These are phyloP conservation scores for Chaetomiaceae sp. DNA, from an alignment of 2,329 filamentous ascomycete genomes.

Conservation along the genomic window DNA sequence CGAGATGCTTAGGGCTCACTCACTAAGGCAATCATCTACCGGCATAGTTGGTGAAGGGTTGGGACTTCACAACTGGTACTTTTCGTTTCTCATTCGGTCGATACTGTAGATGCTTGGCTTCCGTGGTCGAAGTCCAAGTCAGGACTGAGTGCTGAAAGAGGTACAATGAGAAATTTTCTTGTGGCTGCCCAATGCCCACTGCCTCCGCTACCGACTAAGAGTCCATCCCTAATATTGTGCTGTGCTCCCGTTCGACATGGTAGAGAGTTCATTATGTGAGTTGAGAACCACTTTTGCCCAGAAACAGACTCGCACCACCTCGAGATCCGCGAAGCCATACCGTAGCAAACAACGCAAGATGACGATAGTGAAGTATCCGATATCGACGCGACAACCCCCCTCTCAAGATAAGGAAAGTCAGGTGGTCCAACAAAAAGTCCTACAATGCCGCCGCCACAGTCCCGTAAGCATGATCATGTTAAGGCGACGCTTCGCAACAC, in stretches of 20 bases:
- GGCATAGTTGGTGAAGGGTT: no score
- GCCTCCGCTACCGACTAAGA: conserved; percentile 18
- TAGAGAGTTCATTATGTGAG: conserved; percentile 22
- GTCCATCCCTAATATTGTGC: conserved; percentile 20
- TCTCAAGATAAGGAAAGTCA: conserved; percentile 18
- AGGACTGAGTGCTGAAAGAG: conserved; percentile 21
- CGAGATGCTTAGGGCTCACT: no score
- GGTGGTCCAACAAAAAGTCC: conserved; percentile 14
- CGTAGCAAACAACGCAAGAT: conserved; percentile 18
- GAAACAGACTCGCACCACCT: conserved; percentile 12
- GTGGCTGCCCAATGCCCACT: conserved; percentile 17
- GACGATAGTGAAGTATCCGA: conserved; percentile 22
- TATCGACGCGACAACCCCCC: conserved; percentile 18
- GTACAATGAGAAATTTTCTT: conserved; percentile 22
- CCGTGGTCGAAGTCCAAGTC: conserved; percentile 12
- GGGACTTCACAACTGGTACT: conserved; percentile 2
- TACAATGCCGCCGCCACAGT: conserved; percentile 18
- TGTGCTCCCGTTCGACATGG: conserved; percentile 16
- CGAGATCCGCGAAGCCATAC: conserved; percentile 13
- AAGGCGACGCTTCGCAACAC: conserved; percentile 19
- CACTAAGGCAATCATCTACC: no score
- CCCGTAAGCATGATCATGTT: conserved; percentile 16
- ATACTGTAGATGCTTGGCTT: conserved; percentile 15
- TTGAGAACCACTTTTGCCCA: conserved; percentile 18
- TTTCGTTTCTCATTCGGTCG: conserved; percentile 16